Evolutionary conservation across 2,329 filamentous ascomycete genomes (phyloP), one percentile per base, ranked within the genome.

Genomic region (Cytospora leucostoma): DNA sequence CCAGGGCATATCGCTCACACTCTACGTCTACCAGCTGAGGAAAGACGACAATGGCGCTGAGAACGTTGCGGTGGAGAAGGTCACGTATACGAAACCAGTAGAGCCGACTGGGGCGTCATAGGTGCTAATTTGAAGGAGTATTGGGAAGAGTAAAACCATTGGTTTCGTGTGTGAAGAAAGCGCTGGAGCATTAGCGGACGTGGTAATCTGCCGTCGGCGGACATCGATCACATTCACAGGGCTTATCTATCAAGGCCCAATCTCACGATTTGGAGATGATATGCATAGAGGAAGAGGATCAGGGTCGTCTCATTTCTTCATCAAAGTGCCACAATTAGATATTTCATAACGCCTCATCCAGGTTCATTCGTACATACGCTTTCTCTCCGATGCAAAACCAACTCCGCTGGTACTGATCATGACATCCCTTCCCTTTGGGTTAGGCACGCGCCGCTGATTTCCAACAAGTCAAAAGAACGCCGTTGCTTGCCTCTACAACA

Each of bases 1-100:
- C 40, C 94, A 98, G 85, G 94, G 94, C 37, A 96, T 97, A 74
- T 96, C 96, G 17, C 84, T 98, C 68, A 96, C 96, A 65, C 83
- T 98, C 56, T 98, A 98, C 75, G 94, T 98, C 59, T 98, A 98
- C 74, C 90, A 93, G 75, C 77, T 93, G 72, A 86, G 88, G 74
- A 92, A 89, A 73, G 90, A 92, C 70, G 87, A 85, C 62, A 88
- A 90, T 68, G 91, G 91, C 17, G 85, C 85, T 40, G 90, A 93
- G 76, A 92, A 88, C 65, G 90, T 94, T 53, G 89, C 88, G 17
- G 91, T 94, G 50, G 91, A 94, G 75, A 94, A 94, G 80, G 90
- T 94, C 66, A 93, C 91, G 57, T 94, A 91, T 75, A 91, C 90
- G 70, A 93, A 93, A 79, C 88, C 88, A 47, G 85, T 88, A 62